phyloP scores from a whole-genome alignment of 2,329 filamentous ascomycete genomes.

The Neonectria magnoliae region DNA sequence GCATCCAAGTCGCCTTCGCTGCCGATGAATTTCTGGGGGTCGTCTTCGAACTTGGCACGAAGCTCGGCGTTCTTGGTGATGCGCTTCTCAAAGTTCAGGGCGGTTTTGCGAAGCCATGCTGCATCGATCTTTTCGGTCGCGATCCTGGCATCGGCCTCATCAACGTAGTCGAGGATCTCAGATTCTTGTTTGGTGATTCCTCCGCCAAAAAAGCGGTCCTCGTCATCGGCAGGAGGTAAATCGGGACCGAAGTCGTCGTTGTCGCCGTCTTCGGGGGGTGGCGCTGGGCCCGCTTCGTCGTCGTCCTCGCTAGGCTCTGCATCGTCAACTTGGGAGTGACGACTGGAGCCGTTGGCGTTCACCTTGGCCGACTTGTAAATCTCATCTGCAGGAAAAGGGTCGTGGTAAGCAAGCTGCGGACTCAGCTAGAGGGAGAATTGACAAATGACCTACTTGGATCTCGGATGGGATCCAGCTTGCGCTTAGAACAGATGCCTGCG shows the following conservation, averaged over 20 bases:
- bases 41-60: constrained; percentile 82
- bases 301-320: constrained; percentile 59
- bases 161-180: constrained; percentile 88
- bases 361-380: constrained; percentile 72
- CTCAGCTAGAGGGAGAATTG: not conserved
- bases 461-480: constrained; percentile 69
- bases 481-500: constrained; percentile 64
- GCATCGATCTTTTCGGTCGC: constrained; percentile 80
- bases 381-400: constrained; percentile 55
- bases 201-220: constrained; percentile 94
- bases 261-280: constrained; percentile 62
- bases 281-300: constrained; percentile 59
- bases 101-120: constrained; percentile 83
- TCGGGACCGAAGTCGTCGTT: constrained; percentile 59
- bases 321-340: constrained; percentile 57
- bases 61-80: constrained; percentile 92
- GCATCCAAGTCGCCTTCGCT: constrained; percentile 90
- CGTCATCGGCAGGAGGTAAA: constrained; percentile 69
- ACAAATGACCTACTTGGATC: constrained; percentile 66
- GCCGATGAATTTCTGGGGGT: constrained; percentile 84
- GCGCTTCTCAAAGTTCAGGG: constrained; percentile 86
- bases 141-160: constrained; percentile 57
- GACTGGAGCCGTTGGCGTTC: constrained; percentile 55
- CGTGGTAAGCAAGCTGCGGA: constrained; percentile 5
- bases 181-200: constrained; percentile 85